Evolutionary conservation across 2,329 filamentous ascomycete genomes (phyloP).

Genomic region (Pestalotiopsis sp.): DNA sequence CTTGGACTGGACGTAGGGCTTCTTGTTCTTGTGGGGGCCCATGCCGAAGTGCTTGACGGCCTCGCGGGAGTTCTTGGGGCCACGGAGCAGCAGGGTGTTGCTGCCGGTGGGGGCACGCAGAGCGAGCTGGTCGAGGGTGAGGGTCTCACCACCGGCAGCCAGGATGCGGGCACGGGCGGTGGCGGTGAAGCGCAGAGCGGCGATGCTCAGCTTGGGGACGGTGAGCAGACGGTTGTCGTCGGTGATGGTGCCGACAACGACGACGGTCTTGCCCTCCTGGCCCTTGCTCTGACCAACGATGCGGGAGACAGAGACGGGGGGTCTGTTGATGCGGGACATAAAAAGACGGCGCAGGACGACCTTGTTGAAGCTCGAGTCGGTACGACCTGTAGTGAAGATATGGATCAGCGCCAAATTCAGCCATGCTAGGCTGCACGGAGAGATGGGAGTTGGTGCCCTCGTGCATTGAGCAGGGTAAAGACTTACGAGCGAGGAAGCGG

Average conservation of each 20-base stretch:
- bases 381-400: slow-evolving; percentile 68
- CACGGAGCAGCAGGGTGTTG: slow-evolving; percentile 96
- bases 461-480: background rate
- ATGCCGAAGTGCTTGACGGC: slow-evolving; percentile 99
- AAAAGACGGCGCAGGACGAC: slow-evolving; percentile 95
- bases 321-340: slow-evolving; percentile 98
- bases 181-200: slow-evolving; percentile 94
- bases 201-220: slow-evolving; percentile 90
- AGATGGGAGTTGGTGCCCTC: no score
- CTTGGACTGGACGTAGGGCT: slow-evolving; percentile 97
- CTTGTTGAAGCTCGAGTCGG: slow-evolving; percentile 98
- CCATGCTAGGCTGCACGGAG: background rate
- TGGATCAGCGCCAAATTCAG: background rate
- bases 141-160: slow-evolving; percentile 90
- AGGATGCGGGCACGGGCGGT: slow-evolving; percentile 92
- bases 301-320: slow-evolving; percentile 91
- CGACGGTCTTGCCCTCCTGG: slow-evolving; percentile 81
- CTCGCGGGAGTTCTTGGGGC: slow-evolving; percentile 97
- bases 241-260: slow-evolving; percentile 92
- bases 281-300: slow-evolving; percentile 73
- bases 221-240: slow-evolving; percentile 94
- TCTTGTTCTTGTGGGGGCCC: slow-evolving; percentile 98
- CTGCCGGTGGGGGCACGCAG: slow-evolving; percentile 91
- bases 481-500: slow-evolving; percentile 91
- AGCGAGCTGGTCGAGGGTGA: slow-evolving; percentile 97